phyloP scores from a whole-genome alignment of 495 filamentous ascomycete species.

The Trichocladium uniseriatum region DNA sequence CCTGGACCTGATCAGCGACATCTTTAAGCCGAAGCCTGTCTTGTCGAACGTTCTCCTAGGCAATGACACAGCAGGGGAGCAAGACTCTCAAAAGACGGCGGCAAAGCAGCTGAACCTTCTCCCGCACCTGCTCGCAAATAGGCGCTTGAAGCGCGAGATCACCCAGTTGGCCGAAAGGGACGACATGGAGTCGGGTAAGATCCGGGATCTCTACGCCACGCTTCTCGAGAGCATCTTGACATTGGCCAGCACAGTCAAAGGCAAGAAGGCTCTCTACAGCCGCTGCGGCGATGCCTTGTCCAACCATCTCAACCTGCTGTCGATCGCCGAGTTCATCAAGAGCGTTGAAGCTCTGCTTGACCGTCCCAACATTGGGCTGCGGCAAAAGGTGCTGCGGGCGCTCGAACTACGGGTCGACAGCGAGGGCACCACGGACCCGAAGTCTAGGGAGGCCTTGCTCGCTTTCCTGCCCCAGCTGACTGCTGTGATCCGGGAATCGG shows the following conservation, averaged over 20 bases:
- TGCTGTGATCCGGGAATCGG: conserved; percentile 59
- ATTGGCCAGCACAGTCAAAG: conserved; percentile 51
- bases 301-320: conserved; percentile 65
- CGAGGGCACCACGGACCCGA: conserved; percentile 53
- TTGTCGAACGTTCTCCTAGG: conserved; percentile 62
- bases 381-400: conserved; percentile 68
- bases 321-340: conserved; percentile 74
- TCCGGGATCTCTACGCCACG: conserved; percentile 57
- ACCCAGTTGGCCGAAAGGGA: conserved; percentile 41
- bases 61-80: conserved; percentile 51
- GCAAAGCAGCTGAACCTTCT: conserved; percentile 54
- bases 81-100: conserved; percentile 49
- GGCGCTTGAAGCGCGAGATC: conserved; percentile 40
- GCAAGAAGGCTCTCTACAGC: conserved; percentile 51
- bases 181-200: conserved; percentile 50
- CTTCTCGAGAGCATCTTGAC: conserved; percentile 59
- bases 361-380: conserved; percentile 58
- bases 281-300: conserved; percentile 61
- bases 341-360: conserved; percentile 70
- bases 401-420: conserved; percentile 65
- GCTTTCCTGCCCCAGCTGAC: conserved; percentile 70
- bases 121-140: conserved; percentile 42
- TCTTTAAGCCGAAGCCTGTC: conserved; percentile 56
- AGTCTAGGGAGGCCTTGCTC: conserved; percentile 59
- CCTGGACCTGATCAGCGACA: conserved; percentile 60